Percentiles rank a stretch among this genome's conserved stretches.
Evolutionary conservation across 2,329 filamentous ascomycete species (phyloP).

Genomic region (Epichloe scottii): DNA sequence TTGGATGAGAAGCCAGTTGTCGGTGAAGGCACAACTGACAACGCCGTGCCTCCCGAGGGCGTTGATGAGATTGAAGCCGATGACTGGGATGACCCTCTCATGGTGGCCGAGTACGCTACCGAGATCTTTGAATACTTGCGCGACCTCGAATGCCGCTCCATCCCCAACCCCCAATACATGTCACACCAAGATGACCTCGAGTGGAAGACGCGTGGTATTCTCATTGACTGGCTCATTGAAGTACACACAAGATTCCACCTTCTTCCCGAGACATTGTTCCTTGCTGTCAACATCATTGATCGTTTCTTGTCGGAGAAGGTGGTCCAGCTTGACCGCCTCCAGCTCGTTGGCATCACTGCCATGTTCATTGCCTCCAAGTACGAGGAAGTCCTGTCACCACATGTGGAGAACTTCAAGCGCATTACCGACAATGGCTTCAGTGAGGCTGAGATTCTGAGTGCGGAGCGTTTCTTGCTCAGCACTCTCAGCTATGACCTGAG

Average conservation of each 20-base stretch:
- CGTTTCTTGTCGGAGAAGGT: slow-evolving; percentile 93
- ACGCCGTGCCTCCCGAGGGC: neutral
- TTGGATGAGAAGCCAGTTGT: slow-evolving; percentile 18
- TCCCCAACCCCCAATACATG: slow-evolving; percentile 93
- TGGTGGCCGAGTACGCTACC: slow-evolving; percentile 94
- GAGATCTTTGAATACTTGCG: slow-evolving; percentile 96
- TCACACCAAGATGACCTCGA: slow-evolving; percentile 86
- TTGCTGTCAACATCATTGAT: slow-evolving; percentile 96
- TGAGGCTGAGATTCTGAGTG: slow-evolving; percentile 87
- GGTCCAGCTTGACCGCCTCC: slow-evolving; percentile 88
- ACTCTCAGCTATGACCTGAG: slow-evolving; percentile 94
- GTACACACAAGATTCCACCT: slow-evolving; percentile 95
- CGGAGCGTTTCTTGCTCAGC: slow-evolving; percentile 87
- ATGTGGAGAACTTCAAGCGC: slow-evolving; percentile 93
- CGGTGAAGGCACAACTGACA: slow-evolving; percentile 1
- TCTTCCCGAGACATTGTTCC: slow-evolving; percentile 89
- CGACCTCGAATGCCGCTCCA: slow-evolving; percentile 64
- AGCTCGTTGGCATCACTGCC: slow-evolving; percentile 92
- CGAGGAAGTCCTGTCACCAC: slow-evolving; percentile 92
- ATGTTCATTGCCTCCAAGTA: slow-evolving; percentile 99
- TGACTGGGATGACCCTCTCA: slow-evolving; percentile 84
- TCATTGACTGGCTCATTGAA: slow-evolving; percentile 96
- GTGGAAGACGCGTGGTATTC: slow-evolving; percentile 96
- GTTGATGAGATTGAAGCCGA: slow-evolving; percentile 53
- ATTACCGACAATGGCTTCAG: slow-evolving; percentile 95